A percentile compares a stretch with the other conserved stretches of the same genome.
These are phyloP conservation scores for Podila epigama DNA, from an alignment of 192 early-diverging fungal species.

Conservation along the genomic window DNA sequence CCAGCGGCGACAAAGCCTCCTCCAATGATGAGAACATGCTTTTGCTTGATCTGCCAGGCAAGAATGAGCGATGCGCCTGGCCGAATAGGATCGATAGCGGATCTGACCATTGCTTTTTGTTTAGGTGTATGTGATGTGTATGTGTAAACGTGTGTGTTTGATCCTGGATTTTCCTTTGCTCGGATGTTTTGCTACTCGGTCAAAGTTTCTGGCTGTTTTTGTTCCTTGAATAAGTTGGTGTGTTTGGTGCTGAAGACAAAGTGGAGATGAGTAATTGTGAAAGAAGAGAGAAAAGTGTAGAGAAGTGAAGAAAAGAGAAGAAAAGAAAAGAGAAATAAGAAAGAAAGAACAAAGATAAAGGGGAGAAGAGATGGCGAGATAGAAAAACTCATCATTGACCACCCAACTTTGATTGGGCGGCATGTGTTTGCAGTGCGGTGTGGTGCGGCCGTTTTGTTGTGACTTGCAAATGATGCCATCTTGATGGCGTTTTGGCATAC, in stretches of 20 bases:
- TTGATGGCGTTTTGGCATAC: too few relatives aligned
- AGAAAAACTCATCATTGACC: neutral
- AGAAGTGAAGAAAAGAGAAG: neutral
- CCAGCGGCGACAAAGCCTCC: slow-evolving; percentile 85
- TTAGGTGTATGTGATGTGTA: neutral
- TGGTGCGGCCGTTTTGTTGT: too few relatives aligned
- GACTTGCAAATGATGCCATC: too few relatives aligned
- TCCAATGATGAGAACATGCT: slow-evolving; percentile 89
- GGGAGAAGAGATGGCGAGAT: neutral
- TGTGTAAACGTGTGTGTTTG: neutral
- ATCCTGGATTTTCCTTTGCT: neutral
- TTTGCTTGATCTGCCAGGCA: slow-evolving; percentile 77
- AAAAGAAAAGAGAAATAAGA: neutral
- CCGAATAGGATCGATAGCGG: slow-evolving; percentile 51
- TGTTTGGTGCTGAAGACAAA: neutral
- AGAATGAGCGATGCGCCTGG: slow-evolving; percentile 84
- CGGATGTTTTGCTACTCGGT: neutral
- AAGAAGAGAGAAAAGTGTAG: neutral
- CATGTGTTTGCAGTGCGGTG: too few relatives aligned
- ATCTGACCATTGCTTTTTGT: slow-evolving; percentile 31
- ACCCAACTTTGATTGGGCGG: too few relatives aligned
- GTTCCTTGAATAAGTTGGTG: neutral
- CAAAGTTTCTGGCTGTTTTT: neutral
- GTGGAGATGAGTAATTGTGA: neutral
- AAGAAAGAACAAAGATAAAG: neutral